phyloP scores from a whole-genome alignment of 2,329 filamentous ascomycete species.

The Aspergillus puulaauensis region DNA sequence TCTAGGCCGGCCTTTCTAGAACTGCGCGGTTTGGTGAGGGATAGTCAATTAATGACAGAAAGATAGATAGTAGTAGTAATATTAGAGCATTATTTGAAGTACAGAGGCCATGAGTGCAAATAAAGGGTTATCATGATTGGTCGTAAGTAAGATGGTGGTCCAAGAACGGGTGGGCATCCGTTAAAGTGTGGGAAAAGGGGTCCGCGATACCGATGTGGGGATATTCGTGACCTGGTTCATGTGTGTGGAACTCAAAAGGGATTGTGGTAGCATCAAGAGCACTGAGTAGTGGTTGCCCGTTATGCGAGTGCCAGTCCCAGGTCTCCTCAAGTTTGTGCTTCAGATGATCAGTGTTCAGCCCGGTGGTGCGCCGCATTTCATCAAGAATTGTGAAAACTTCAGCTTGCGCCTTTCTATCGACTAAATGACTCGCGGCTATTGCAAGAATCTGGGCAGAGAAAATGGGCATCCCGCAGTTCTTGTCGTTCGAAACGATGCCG shows the following conservation, averaged over 20 bases:
- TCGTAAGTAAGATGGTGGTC: constrained; percentile 67
- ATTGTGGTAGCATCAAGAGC: constrained; percentile 14
- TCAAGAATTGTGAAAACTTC: constrained; percentile 78
- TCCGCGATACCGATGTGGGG: constrained; percentile 56
- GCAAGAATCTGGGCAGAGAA: constrained; percentile 77
- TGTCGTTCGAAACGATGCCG: constrained; percentile 82
- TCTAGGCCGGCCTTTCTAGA: not conserved
- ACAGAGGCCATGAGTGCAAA: not conserved
- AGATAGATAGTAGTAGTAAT: not conserved
- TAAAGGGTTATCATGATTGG: not conserved
- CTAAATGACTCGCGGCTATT: constrained; percentile 73
- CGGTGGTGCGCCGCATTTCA: constrained; percentile 71
- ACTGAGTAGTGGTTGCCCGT: constrained; percentile 27
- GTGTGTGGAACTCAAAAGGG: constrained; percentile 10
- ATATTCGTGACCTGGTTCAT: constrained; percentile 47
- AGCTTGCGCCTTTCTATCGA: constrained; percentile 68
- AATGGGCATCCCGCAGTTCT: constrained; percentile 74
- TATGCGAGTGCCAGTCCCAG: constrained; percentile 68
- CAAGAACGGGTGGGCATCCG: constrained; percentile 79
- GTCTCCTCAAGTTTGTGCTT: constrained; percentile 69
- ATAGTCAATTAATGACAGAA: not conserved
- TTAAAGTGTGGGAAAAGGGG: constrained; percentile 60
- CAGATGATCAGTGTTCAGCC: constrained; percentile 74
- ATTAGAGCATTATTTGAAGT: not conserved
- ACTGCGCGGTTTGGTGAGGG: not conserved